phyloP scores from a whole-genome alignment of 208 protist species.

The Crithidia bombi region DNA sequence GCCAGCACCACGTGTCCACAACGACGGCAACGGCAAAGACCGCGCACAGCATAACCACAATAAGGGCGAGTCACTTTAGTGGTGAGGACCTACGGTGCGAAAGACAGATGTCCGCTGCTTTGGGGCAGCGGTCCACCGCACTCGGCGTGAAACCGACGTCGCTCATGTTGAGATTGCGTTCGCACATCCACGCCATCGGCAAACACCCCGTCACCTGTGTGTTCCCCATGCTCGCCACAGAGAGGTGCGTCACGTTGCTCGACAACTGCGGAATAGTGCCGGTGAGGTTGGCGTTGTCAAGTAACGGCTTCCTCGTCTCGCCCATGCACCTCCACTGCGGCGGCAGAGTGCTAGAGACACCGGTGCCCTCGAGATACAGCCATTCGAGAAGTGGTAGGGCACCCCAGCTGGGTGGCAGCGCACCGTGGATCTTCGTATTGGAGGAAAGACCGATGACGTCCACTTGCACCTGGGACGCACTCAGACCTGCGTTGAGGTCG shows the following conservation, averaged over 20 bases:
- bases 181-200: slow-evolving; percentile 4
- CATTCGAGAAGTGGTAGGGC: not conserved
- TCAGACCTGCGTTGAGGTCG: not conserved
- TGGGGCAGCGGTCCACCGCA: not conserved
- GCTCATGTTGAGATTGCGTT: not conserved
- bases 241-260: slow-evolving; percentile 1
- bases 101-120: not conserved
- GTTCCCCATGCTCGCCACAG: not conserved
- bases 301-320: not conserved
- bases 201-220: slow-evolving; percentile 8
- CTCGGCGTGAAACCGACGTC: not conserved
- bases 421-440: not conserved
- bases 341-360: slow-evolving; percentile 1
- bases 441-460: not conserved
- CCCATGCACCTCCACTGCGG: not conserved
- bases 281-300: not conserved
- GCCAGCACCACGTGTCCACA: not conserved
- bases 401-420: slow-evolving; percentile 10
- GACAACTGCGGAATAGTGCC: slow-evolving; percentile 9
- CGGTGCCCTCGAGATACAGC: not conserved
- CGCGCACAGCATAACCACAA: not conserved
- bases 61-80: not conserved
- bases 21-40: not conserved
- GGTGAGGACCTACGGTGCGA: not conserved
- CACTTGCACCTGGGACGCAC: slow-evolving; percentile 1